Percentiles rank a stretch among this genome's conserved stretches.
phyloP scores from a whole-genome alignment of 129 eudicot genomes.

The Sambucus nigra region DNA sequence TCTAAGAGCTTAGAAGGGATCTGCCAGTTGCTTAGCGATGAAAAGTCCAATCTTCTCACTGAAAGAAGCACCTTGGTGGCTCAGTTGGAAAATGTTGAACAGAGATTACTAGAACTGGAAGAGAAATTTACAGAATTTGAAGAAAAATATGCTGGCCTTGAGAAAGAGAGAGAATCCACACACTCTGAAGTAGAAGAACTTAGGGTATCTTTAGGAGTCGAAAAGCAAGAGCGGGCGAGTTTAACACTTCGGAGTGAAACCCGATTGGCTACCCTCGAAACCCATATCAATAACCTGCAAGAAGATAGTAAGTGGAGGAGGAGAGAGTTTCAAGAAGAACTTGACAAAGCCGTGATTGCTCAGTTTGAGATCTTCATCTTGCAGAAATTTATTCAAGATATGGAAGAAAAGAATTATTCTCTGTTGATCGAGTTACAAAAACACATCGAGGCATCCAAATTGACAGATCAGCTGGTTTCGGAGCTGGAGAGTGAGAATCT shows the following conservation, averaged over 20 bases:
- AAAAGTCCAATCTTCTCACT: slow-evolving; percentile 48
- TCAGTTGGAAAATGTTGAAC: slow-evolving; percentile 62
- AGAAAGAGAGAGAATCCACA: slow-evolving; percentile 52
- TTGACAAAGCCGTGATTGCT: slow-evolving; percentile 79
- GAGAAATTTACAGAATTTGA: slow-evolving; percentile 52
- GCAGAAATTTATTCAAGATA: slow-evolving; percentile 75
- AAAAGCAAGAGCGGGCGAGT: slow-evolving; percentile 60
- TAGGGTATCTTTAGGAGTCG: slow-evolving; percentile 35
- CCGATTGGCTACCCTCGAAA: slow-evolving; percentile 47
- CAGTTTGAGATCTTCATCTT: slow-evolving; percentile 78
- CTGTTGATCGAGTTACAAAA: slow-evolving; percentile 56
- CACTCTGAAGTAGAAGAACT: slow-evolving; percentile 45
- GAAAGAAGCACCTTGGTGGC: slow-evolving; percentile 55
- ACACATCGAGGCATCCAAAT: slow-evolving; percentile 67
- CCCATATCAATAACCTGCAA: slow-evolving; percentile 39
- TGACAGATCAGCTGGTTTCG: slow-evolving; percentile 57
- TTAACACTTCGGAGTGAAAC: slow-evolving; percentile 34
- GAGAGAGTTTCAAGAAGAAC: slow-evolving; percentile 77
- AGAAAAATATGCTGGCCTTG: slow-evolving; percentile 40
- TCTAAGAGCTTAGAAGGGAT: slow-evolving; percentile 75
- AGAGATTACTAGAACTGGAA: slow-evolving; percentile 49
- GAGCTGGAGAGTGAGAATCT: slow-evolving; percentile 87
- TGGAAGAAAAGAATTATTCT: slow-evolving; percentile 70
- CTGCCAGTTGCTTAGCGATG: slow-evolving; percentile 53
- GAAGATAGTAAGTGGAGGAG: slow-evolving; percentile 55